phyloP scores from a whole-genome alignment of 352 stramenopile genomes.

The Phytophthora niederhauseri region DNA sequence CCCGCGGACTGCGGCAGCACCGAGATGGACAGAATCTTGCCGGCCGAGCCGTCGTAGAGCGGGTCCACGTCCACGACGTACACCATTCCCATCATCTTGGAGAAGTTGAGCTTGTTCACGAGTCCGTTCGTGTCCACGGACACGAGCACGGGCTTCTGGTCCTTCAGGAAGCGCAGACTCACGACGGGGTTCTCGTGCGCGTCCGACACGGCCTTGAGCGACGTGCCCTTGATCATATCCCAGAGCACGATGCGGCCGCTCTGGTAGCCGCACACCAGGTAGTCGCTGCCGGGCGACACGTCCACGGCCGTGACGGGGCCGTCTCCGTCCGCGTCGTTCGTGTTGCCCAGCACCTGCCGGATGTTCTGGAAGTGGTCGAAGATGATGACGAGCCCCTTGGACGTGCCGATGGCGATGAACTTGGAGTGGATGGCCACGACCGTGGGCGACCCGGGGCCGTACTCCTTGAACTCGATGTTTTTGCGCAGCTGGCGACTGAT shows the following conservation, averaged over 20 bases:
- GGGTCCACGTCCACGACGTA: constrained; percentile 95
- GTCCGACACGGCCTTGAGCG: constrained; percentile 92
- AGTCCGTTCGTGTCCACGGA: constrained; percentile 90
- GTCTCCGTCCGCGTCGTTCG: constrained; percentile 72
- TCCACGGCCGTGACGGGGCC: constrained; percentile 90
- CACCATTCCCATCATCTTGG: constrained; percentile 94
- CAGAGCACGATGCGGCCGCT: constrained; percentile 95
- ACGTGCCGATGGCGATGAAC: constrained; percentile 97
- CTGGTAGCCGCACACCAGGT: constrained; percentile 93
- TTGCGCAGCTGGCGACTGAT: constrained; percentile 92
- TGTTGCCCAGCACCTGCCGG: constrained; percentile 89
- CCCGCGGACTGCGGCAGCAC: constrained; percentile 79
- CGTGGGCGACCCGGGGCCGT: constrained; percentile 91
- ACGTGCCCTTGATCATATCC: constrained; percentile 96
- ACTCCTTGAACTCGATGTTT: constrained; percentile 93
- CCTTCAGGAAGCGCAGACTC: constrained; percentile 84
- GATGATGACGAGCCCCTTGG: constrained; percentile 93
- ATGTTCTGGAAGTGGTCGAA: constrained; percentile 98
- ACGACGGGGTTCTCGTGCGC: constrained; percentile 90
- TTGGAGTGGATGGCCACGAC: constrained; percentile 96
- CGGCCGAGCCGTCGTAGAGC: constrained; percentile 94
- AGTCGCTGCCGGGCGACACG: constrained; percentile 88
- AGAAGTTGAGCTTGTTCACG: constrained; percentile 95
- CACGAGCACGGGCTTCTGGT: constrained; percentile 85
- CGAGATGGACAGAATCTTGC: constrained; percentile 86